These are phyloP conservation scores for Teunomyces tritomae DNA, from an alignment of 805 yeast species.

Conservation along the genomic window DNA sequence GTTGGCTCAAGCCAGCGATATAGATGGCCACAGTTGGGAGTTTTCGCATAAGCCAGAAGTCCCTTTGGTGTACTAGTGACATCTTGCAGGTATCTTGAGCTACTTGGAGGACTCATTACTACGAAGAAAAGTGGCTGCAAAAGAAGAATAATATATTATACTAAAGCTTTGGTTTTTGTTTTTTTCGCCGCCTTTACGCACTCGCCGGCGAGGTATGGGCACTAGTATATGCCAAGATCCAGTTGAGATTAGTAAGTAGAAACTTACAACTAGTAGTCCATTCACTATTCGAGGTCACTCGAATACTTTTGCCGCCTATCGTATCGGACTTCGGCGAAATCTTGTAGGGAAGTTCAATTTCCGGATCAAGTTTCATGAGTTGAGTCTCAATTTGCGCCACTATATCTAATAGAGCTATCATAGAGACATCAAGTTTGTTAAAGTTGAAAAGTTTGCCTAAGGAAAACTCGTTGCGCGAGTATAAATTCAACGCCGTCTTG, in stretches of 20 bases:
- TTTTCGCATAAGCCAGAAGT: not conserved
- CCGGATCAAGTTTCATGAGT: constrained; percentile 46
- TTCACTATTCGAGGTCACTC: constrained; percentile 67
- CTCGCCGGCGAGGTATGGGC: constrained; percentile 12
- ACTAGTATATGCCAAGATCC: constrained; percentile 77
- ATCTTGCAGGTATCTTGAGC: not conserved
- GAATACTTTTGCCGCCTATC: constrained; percentile 76
- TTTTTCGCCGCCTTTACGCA: not conserved
- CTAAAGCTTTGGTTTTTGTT: not conserved
- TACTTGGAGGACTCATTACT: not conserved
- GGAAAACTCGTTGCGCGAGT: constrained; percentile 70
- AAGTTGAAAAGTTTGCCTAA: constrained; percentile 69
- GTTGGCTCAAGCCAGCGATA: not conserved
- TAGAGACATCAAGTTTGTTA: constrained; percentile 73
- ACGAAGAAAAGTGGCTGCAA: not conserved
- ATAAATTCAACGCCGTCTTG: constrained; percentile 51
- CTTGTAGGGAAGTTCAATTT: constrained; percentile 68
- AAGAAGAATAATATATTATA: not conserved
- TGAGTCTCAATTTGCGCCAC: constrained; percentile 49
- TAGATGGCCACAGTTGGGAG: constrained; percentile 1
- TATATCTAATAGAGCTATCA: constrained; percentile 73
- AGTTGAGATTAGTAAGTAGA: constrained; percentile 70
- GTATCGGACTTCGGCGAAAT: constrained; percentile 57
- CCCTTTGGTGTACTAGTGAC: constrained; percentile 2
- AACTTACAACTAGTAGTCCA: constrained; percentile 92